Percentiles rank a stretch among this genome's conserved stretches.
phyloP scores from a whole-genome alignment of 345 rosid species.

The Nasturtium officinale region DNA sequence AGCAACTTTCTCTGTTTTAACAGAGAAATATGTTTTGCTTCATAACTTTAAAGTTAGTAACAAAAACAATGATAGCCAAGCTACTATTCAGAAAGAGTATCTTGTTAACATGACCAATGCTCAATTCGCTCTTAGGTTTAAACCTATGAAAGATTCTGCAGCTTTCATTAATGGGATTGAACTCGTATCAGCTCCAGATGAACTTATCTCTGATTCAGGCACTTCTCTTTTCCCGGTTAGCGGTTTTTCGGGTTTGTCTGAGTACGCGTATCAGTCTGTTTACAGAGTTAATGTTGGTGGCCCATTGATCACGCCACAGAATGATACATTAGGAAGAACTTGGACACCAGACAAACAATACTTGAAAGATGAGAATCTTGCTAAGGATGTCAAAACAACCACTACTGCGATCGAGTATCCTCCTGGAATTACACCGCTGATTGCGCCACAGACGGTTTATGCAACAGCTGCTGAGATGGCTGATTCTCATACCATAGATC shows the following conservation, averaged over 20 bases:
- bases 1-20: conserved; percentile 56
- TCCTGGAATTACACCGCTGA: conserved; percentile 50
- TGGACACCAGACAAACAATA: conserved; percentile 58
- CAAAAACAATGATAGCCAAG: conserved; percentile 29
- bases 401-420: conserved; percentile 50
- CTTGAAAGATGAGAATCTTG: conserved; percentile 51
- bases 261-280: conserved; percentile 51
- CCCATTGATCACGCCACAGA: conserved; percentile 55
- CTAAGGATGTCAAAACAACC: conserved; percentile 39
- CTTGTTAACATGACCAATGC: conserved; percentile 53
- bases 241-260: conserved; percentile 46
- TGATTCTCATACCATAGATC: conserved; percentile 43
- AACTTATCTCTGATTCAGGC: conserved; percentile 52
- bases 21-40: conserved; percentile 59
- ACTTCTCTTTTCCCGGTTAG: conserved; percentile 56
- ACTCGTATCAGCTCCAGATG: conserved; percentile 68
- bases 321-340: conserved; percentile 59
- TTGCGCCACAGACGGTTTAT: conserved; percentile 65
- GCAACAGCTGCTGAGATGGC: conserved; percentile 64
- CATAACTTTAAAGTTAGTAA: conserved; percentile 55
- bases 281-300: conserved; percentile 75
- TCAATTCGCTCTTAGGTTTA: conserved; percentile 49
- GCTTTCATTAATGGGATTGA: conserved; percentile 77
- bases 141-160: conserved; percentile 54
- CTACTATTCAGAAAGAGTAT: conserved; percentile 52